Conservation (phyloP, 2,329 filamentous ascomycete species). For the Acephala macrosclerotiorum region DNA sequence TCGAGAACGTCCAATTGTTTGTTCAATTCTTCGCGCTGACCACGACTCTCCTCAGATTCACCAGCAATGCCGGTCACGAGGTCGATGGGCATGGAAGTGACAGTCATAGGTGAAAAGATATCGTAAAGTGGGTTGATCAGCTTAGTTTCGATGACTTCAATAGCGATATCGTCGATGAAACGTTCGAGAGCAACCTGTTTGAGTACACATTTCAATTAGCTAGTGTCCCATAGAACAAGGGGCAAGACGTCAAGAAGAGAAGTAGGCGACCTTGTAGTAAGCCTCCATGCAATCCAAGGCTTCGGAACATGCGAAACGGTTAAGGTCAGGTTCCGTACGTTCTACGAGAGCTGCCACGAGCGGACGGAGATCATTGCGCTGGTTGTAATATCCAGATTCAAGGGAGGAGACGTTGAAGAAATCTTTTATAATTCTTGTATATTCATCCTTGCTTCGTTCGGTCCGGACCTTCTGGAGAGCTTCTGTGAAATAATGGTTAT, state of each 20-base stretch:
- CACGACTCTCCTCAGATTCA: constrained; percentile 49
- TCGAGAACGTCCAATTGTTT: constrained; percentile 49
- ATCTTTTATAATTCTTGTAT: constrained; percentile 29
- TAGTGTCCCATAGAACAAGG: neutral
- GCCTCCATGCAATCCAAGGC: constrained; percentile 49
- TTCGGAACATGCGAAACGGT: constrained; percentile 42
- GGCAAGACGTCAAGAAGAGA: neutral
- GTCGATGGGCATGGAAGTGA: constrained; percentile 48
- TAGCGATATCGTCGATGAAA: constrained; percentile 52
- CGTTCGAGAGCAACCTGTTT: constrained; percentile 52
- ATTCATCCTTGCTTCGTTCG: constrained; percentile 27
- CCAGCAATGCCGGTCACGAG: constrained; percentile 49
- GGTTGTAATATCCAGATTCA: constrained; percentile 31
- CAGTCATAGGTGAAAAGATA: constrained; percentile 50
- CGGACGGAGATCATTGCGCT: constrained; percentile 32
- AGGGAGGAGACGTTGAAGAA: constrained; percentile 38
- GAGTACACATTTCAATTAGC: neutral
- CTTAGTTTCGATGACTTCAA: constrained; percentile 51
- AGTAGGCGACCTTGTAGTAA: constrained; percentile 48
- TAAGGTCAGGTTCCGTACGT: constrained; percentile 42
- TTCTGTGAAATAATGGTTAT: constrained; percentile 56
- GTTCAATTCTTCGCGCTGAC: constrained; percentile 46
- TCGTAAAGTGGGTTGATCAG: constrained; percentile 46
- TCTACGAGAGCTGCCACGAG: constrained; percentile 35
- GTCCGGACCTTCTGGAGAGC: constrained; percentile 40